A percentile compares a stretch with the other conserved stretches of the same genome.
Conservation (phyloP, 2,329 filamentous ascomycete species). For the Plectosphaerella plurivora region DNA sequence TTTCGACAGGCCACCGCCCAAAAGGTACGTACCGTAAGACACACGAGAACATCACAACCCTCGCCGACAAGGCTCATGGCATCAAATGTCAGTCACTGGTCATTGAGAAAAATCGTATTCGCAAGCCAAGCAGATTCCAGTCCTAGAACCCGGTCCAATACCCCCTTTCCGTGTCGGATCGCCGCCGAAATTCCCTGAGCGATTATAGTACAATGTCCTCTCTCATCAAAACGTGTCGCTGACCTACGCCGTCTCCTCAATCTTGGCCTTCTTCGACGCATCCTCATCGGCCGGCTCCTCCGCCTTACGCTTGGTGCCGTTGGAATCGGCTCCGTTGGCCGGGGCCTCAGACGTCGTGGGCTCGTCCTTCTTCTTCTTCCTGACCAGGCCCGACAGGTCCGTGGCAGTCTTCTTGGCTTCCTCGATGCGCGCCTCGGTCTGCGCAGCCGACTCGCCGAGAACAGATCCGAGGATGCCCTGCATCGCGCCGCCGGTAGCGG, state of each 20-base stretch:
- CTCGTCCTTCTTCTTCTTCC: slow-evolving; percentile 57
- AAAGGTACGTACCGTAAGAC: background rate
- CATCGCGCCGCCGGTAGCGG: slow-evolving; percentile 40
- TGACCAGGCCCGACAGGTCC: slow-evolving; percentile 69
- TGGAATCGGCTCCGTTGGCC: slow-evolving; percentile 21
- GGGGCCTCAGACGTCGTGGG: slow-evolving; percentile 13
- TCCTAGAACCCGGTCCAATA: too few species aligned
- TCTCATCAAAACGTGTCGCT: too few species aligned
- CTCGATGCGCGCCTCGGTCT: slow-evolving; percentile 60
- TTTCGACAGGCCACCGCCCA: too few species aligned
- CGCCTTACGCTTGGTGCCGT: slow-evolving; percentile 54
- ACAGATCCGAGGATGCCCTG: slow-evolving; percentile 61
- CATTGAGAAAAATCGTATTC: too few species aligned
- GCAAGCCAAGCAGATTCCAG: too few species aligned
- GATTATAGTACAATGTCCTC: too few species aligned
- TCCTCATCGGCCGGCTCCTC: slow-evolving; percentile 30
- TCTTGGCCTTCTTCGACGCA: slow-evolving; percentile 28
- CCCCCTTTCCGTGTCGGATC: too few species aligned
- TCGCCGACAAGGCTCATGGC: too few species aligned
- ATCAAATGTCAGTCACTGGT: too few species aligned
- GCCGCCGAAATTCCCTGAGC: too few species aligned
- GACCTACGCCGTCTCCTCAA: slow-evolving; percentile 20
- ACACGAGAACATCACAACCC: too few species aligned
- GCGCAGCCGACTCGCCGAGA: slow-evolving; percentile 56
- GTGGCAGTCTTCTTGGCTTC: slow-evolving; percentile 71